Percentiles rank a stretch among this genome's conserved stretches.
Conservation (phyloP, 192 early-diverging fungal species). For the Coemansia asiatica region DNA sequence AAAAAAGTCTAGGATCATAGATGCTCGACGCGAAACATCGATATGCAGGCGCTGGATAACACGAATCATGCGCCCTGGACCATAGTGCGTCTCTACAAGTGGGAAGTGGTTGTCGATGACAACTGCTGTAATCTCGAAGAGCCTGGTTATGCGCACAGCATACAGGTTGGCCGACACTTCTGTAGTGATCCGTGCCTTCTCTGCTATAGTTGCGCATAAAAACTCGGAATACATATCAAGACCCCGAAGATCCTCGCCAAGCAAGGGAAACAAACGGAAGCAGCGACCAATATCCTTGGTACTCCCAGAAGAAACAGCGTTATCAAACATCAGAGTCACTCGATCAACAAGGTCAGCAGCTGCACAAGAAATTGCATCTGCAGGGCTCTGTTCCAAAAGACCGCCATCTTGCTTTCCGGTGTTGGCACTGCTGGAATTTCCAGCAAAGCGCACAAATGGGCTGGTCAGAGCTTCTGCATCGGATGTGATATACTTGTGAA, state of each 20-base stretch:
- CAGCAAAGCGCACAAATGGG: conserved; percentile 32
- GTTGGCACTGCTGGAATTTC: not conserved
- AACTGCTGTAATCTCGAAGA: conserved; percentile 88
- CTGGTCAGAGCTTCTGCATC: conserved; percentile 21
- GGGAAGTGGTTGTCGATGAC: conserved; percentile 88
- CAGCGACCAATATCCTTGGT: conserved; percentile 80
- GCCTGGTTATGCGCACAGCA: conserved; percentile 73
- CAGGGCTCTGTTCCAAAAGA: conserved; percentile 36
- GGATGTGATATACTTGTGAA: conserved; percentile 32
- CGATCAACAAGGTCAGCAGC: conserved; percentile 66
- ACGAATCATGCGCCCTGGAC: conserved; percentile 81
- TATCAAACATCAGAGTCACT: conserved; percentile 78
- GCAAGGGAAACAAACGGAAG: conserved; percentile 86
- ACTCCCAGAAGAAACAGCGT: conserved; percentile 65
- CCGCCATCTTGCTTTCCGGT: not conserved
- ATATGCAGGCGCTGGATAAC: conserved; percentile 87
- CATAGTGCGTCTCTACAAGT: conserved; percentile 82
- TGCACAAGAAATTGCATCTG: conserved; percentile 57
- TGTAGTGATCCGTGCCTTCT: conserved; percentile 62
- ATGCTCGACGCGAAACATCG: conserved; percentile 79
- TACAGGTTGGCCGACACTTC: conserved; percentile 52
- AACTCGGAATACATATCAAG: conserved; percentile 86
- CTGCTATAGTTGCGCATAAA: conserved; percentile 75
- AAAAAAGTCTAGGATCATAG: conserved; percentile 76
- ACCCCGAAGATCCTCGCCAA: conserved; percentile 81